Evolutionary conservation across 345 rosid species (phyloP), one percentile per base, ranked within the genome.

Genomic region (Gossypioides kirkii): DNA sequence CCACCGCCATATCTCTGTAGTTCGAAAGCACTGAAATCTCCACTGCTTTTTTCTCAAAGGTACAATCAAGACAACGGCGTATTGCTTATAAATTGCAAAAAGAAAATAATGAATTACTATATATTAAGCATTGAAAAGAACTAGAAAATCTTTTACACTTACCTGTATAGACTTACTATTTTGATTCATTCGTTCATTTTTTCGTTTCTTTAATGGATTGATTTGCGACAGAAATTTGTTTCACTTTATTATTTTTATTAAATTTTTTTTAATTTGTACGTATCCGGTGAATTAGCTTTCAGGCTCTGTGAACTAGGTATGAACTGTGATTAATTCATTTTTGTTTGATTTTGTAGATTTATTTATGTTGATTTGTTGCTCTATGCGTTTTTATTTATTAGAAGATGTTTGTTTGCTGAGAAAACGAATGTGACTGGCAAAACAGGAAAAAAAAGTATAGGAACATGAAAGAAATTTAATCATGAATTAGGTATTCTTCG

Each of bases 1-100:
- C 76, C 68, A 43, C 81, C 76, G 81, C 74, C 79, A 58, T 74
- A 62, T 75, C 69, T 50, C 62, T 23, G 46, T 73, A 32, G 63
- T 26, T 70, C 11, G 46, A 59, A 70, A 70, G 52, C 71, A 59
- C 59, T 41, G 46, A 72, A 56, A 55, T 58, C 17, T 14, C 45
- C 47, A 4, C 49, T 54, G 13, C 42, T 32, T 28, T 43, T n/a
- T 41, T 22, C 2, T 41, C 28, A 1, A 28, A 79, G 82, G 81
- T 80, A 54, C 20, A 25, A 46, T 23, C 54, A 2, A 7, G 7
- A 22, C 65, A 18, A 50, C 23, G 3, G 4, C 16, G 8, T 45
- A 17, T 17, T 26, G 63, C 38, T 71, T 43, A 14, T 13, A 23
- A 56, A 17, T 42, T 56, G 12, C 22, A 56, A 10, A 9, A 69